These are phyloP conservation scores for Mortierella sp. DNA, from an alignment of 371 early-diverging fungal genomes.

Conservation along the genomic window DNA sequence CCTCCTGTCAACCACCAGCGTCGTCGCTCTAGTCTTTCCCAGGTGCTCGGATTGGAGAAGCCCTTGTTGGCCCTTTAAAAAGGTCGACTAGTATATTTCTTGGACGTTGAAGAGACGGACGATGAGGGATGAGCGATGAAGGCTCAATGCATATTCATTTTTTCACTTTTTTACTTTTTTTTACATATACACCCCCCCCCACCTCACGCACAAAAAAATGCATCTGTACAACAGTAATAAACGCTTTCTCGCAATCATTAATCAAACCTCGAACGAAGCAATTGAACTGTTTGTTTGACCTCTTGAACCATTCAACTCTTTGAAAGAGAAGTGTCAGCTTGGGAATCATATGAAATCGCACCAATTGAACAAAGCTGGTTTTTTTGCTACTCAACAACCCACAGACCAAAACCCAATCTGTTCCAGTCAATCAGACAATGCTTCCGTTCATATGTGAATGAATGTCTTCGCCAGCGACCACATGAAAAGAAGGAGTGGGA, in stretches of 20 bases:
- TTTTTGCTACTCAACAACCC: too few relatives aligned
- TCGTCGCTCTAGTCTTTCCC: slow-evolving; percentile 38
- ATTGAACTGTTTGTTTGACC: not conserved
- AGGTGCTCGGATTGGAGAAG: slow-evolving; percentile 43
- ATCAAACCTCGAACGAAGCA: not conserved
- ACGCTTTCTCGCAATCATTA: slow-evolving; percentile 8
- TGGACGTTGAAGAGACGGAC: not conserved
- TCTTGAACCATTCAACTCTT: not conserved
- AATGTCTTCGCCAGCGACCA: too few relatives aligned
- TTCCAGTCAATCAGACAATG: too few relatives aligned
- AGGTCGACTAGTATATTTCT: not conserved
- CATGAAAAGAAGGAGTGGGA: too few relatives aligned
- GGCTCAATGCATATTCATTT: slow-evolving; percentile 11
- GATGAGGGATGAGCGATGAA: not conserved
- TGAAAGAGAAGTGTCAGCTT: not conserved
- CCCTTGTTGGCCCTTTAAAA: slow-evolving; percentile 35
- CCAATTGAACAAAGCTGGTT: not conserved
- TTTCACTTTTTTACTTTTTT: not conserved
- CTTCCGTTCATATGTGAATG: too few relatives aligned
- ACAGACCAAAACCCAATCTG: too few relatives aligned
- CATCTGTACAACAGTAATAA: slow-evolving; percentile 4
- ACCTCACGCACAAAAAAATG: slow-evolving; percentile 10
- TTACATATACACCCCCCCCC: not conserved
- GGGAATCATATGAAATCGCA: too few relatives aligned
- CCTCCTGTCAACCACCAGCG: slow-evolving; percentile 15